These are phyloP conservation scores for Penicillium sp. DNA, from an alignment of 2,329 filamentous ascomycete genomes.

Conservation along the genomic window DNA sequence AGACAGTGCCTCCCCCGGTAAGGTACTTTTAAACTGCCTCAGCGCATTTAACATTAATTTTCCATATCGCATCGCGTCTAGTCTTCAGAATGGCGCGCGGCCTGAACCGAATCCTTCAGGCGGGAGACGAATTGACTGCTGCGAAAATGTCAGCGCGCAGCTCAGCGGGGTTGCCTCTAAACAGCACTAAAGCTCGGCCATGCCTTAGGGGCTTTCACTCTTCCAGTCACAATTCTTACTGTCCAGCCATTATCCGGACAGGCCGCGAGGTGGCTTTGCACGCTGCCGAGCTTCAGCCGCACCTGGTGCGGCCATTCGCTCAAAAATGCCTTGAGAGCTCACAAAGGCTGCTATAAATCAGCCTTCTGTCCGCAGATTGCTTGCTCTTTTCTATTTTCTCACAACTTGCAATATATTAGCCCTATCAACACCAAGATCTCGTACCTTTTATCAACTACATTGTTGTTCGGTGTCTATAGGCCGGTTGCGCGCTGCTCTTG, in stretches of 20 bases:
- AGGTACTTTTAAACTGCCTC: neutral
- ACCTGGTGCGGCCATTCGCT: conserved; percentile 4
- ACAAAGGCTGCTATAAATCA: conserved; percentile 13
- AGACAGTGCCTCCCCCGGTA: neutral
- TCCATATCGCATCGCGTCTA: neutral
- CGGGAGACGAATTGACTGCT: conserved; percentile 10
- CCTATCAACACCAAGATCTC: neutral
- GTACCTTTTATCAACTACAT: too few relatives aligned
- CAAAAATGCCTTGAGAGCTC: conserved; percentile 5
- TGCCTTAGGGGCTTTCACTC: neutral
- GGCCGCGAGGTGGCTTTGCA: conserved; percentile 14
- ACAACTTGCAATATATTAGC: neutral
- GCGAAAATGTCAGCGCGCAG: conserved; percentile 4
- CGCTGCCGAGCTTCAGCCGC: conserved; percentile 11
- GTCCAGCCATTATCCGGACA: neutral
- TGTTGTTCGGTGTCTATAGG: too few relatives aligned
- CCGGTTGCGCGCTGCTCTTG: too few relatives aligned
- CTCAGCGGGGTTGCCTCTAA: conserved; percentile 7
- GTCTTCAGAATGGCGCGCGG: neutral
- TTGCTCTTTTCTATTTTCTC: neutral
- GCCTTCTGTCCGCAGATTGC: neutral
- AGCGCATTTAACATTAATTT: neutral
- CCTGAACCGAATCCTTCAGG: neutral
- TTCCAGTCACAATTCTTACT: neutral
- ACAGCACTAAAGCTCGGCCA: neutral